Evolutionary conservation across 1,139 yeast genomes (phyloP).

Genomic region (Magnusiomyces sp.): DNA sequence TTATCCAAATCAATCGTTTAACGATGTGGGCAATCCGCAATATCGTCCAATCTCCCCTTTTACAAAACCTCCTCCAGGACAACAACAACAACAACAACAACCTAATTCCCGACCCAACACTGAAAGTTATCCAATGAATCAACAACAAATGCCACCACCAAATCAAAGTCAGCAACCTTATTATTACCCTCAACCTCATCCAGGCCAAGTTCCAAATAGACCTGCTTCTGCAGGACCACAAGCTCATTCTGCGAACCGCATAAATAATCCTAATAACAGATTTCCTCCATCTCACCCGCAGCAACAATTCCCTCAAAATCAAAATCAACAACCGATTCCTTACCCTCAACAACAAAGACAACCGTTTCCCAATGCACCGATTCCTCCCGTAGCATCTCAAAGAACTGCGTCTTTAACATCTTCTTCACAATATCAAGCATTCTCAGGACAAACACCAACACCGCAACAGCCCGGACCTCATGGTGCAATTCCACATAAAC

Average conservation of each 20-base stretch:
- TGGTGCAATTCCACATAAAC: neutral
- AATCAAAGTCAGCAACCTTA: neutral
- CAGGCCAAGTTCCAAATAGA: neutral
- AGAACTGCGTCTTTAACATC: neutral
- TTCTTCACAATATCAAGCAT: no score
- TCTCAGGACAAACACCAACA: neutral
- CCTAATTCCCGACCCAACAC: neutral
- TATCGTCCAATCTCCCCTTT: no score
- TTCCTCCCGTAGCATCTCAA: neutral
- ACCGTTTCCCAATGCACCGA: no score
- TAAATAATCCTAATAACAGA: no score
- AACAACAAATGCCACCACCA: no score
- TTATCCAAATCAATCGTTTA: no score
- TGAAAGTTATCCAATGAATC: no score
- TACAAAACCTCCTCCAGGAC: no score
- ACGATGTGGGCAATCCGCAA: constrained; percentile 6
- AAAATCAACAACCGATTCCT: neutral
- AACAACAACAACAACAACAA: neutral
- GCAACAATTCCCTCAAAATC: neutral
- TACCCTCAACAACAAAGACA: neutral
- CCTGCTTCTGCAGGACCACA: constrained; percentile 3
- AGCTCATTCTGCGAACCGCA: no score
- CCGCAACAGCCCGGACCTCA: neutral
- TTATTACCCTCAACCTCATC: neutral
- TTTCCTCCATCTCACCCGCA: no score